Conservation (phyloP, 2,329 filamentous ascomycete species). For the Arachnopeziza araneosa region DNA sequence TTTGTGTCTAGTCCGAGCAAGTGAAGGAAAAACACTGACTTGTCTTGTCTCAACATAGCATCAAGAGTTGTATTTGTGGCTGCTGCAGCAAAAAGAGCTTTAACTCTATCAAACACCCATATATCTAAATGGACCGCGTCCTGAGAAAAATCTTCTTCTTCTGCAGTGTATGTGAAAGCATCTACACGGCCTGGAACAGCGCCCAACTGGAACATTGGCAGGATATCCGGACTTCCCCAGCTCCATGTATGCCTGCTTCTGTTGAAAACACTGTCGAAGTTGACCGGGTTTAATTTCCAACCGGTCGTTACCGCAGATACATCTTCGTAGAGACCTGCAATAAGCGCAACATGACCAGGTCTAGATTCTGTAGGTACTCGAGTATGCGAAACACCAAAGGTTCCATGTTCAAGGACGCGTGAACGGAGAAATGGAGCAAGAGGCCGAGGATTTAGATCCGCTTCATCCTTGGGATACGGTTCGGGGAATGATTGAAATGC, state of each 20-base stretch:
- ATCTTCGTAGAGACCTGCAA: slow-evolving; percentile 95
- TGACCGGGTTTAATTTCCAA: slow-evolving; percentile 97
- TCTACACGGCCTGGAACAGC: slow-evolving; percentile 82
- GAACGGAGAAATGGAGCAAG: slow-evolving; percentile 90
- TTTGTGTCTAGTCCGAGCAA: slow-evolving; percentile 87
- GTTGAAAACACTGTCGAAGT: slow-evolving; percentile 99
- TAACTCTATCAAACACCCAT: slow-evolving; percentile 96
- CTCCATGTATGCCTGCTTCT: slow-evolving; percentile 96
- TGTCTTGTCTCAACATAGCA: slow-evolving; percentile 69
- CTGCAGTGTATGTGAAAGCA: slow-evolving; percentile 75
- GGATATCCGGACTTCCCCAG: slow-evolving; percentile 96
- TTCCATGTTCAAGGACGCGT: slow-evolving; percentile 80
- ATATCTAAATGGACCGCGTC: slow-evolving; percentile 77
- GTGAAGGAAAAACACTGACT: slow-evolving; percentile 91
- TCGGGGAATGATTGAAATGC: slow-evolving; percentile 91
- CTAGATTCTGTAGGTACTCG: slow-evolving; percentile 94
- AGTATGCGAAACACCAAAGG: slow-evolving; percentile 95
- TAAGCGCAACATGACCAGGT: slow-evolving; percentile 92
- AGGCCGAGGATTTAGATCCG: slow-evolving; percentile 66
- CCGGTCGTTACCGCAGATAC: slow-evolving; percentile 95
- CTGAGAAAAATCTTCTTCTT: slow-evolving; percentile 84
- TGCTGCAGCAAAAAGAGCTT: slow-evolving; percentile 76
- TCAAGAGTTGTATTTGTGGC: slow-evolving; percentile 71
- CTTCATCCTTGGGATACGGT: slow-evolving; percentile 64
- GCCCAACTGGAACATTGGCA: slow-evolving; percentile 96